Evolutionary conservation across 2,329 filamentous ascomycete species (phyloP).

Genomic region (Chrysosporium keratinophilum): DNA sequence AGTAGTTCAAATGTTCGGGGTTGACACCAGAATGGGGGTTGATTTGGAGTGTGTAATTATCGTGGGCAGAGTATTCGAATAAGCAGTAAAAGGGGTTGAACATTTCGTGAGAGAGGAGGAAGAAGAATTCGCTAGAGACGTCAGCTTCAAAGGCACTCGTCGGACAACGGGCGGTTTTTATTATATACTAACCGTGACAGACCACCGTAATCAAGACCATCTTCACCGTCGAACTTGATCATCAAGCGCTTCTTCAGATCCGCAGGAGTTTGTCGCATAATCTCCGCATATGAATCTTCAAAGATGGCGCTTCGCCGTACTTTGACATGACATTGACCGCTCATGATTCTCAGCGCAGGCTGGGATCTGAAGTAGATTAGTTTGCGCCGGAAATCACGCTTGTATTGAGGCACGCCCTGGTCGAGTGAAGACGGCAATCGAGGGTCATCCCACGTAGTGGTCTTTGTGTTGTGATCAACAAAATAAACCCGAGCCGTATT

Average conservation of each 20-base stretch:
- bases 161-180: neutral
- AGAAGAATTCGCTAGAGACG: constrained; percentile 79
- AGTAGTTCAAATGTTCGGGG: constrained; percentile 97
- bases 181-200: constrained; percentile 55
- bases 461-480: constrained; percentile 99
- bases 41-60: constrained; percentile 99
- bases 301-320: constrained; percentile 94
- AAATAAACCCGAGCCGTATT: constrained; percentile 98
- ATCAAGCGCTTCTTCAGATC: constrained; percentile 97
- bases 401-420: constrained; percentile 98
- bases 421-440: constrained; percentile 89
- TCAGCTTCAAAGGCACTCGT: neutral
- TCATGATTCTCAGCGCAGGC: constrained; percentile 86
- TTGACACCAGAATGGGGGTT: constrained; percentile 99
- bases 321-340: constrained; percentile 96
- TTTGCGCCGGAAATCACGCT: constrained; percentile 96
- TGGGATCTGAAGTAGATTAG: constrained; percentile 99
- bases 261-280: constrained; percentile 88
- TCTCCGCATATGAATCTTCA: constrained; percentile 96
- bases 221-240: constrained; percentile 99
- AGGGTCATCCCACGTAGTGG: constrained; percentile 97
- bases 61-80: constrained; percentile 98
- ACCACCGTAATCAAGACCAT: constrained; percentile 95
- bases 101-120: constrained; percentile 98
- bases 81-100: constrained; percentile 99